Evolutionary conservation across 495 filamentous ascomycete species (phyloP).

Genomic region (Hypoxylon perforatum): DNA sequence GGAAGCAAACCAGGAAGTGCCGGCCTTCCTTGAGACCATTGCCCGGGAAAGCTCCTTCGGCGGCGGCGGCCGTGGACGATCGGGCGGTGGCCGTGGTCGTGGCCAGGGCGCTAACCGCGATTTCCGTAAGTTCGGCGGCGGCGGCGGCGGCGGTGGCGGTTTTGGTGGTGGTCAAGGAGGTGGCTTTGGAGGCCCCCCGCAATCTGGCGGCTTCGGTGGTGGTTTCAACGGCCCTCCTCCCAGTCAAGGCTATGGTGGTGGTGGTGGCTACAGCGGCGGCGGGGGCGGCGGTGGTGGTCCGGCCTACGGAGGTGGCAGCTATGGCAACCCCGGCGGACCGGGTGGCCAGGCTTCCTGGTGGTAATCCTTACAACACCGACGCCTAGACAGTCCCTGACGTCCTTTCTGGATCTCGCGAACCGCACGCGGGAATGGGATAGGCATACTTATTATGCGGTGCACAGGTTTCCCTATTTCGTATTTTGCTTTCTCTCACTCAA

Average conservation of each 20-base stretch:
- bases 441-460: conserved; percentile 38
- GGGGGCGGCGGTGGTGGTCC: conserved; percentile 49
- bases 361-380: conserved; percentile 66
- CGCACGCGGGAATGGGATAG: conserved; percentile 22
- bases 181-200: conserved; percentile 59
- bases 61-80: conserved; percentile 76
- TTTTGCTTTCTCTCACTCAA: conserved; percentile 38
- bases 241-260: conserved; percentile 72
- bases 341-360: conserved; percentile 93
- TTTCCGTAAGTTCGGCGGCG: conserved; percentile 80
- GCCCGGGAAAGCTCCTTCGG: conserved; percentile 90
- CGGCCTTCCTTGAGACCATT: conserved; percentile 92
- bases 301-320: conserved; percentile 65
- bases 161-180: conserved; percentile 55
- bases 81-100: conserved; percentile 73
- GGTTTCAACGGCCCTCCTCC: conserved; percentile 62
- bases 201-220: conserved; percentile 51
- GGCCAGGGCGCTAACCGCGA: conserved; percentile 81
- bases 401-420: conserved; percentile 8
- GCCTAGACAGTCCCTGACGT: conserved; percentile 22
- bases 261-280: conserved; percentile 64
- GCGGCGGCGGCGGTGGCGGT: conserved; percentile 61
- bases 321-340: conserved; percentile 87
- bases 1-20: conserved; percentile 97
- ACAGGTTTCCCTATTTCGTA: conserved; percentile 43